These are phyloP conservation scores for Phytophthora constricta DNA, from an alignment of 352 stramenopile species.

Conservation along the genomic window DNA sequence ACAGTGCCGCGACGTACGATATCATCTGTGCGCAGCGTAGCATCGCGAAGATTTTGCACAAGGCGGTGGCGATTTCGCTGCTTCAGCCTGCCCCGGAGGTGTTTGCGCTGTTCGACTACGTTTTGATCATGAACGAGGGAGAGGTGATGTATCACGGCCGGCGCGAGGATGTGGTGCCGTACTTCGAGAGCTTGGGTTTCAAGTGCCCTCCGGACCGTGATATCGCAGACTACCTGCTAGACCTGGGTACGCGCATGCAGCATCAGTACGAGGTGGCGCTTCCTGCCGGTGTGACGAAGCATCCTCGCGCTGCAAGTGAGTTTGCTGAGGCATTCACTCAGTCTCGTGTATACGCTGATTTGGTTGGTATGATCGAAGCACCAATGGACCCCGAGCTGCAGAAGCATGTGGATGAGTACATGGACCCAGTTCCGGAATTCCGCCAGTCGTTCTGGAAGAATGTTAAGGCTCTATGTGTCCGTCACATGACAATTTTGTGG, in stretches of 20 bases:
- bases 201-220: conserved; percentile 29
- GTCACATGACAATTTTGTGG: conserved; percentile 53
- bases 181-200: conserved; percentile 44
- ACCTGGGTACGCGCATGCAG: conserved; percentile 32
- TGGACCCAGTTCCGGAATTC: conserved; percentile 58
- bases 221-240: conserved; percentile 25
- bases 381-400: conserved; percentile 2
- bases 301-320: conserved; percentile 16
- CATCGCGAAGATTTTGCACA: conserved; percentile 37
- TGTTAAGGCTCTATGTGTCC: conserved; percentile 32
- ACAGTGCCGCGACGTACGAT: conserved; percentile 86
- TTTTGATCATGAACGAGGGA: conserved; percentile 73
- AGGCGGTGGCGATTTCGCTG: conserved; percentile 61
- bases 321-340: conserved; percentile 12
- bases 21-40: conserved; percentile 55
- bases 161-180: conserved; percentile 37
- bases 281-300: background rate
- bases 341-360: conserved; percentile 32
- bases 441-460: conserved; percentile 52
- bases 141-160: conserved; percentile 69
- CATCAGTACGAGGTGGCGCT: conserved; percentile 15
- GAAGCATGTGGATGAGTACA: conserved; percentile 15
- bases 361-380: conserved; percentile 68
- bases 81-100: conserved; percentile 31
- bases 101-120: conserved; percentile 61